Base-by-base conservation (phyloP, 805 yeast genomes). In the Candida parachauliodes region DNA sequence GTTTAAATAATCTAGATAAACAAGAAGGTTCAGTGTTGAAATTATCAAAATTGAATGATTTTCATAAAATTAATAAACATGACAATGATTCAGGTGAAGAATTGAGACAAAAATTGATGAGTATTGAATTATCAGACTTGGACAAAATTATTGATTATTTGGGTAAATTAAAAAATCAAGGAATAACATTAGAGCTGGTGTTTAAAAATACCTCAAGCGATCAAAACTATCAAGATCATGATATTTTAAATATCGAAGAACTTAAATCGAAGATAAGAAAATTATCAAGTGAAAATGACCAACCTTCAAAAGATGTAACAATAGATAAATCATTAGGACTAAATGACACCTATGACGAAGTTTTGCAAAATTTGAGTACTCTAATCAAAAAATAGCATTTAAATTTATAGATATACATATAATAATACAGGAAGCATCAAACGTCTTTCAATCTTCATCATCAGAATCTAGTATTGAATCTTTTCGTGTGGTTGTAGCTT, bases 21-120 rank as follows among this genome's bases (percentile, higher is more conserved):
- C 65, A 65, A 40, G 74, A 70, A 51, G 75, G 74, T 5, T 59
- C 66, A 10, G 55, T 60, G 6, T 53, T 67, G 56, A 68, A 60
- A 47, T 48, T 67, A 27, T 51, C 54, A 47, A 55, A 51, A 40
- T 48, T 62, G 18, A 53, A 49, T 18, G 56, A 54, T 31, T 57
- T 34, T 34, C 39, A 43, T 29, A 39, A 37, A 18, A 37, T 39
- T 12, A 36, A 33, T 12, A 39, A 39, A 2, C 33, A 32, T 8
- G 31, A 28, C 4, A 19, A 18, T 28, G 44, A 46, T 3, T 51
- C 63, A 1, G 72, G 72, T 4, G 72, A 68, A 40, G 68, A 65
- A 19, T 60, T 68, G 34, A 51, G 72, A 10, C 46, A 51, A 37
- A 59, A 54, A 40, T 47, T 68, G 23, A 47, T 55, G 25, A 51